A percentile compares a stretch with the other conserved stretches of the same genome.
These are phyloP conservation scores for Fusarium sarcochroum DNA, from an alignment of 2,329 filamentous ascomycete genomes.

Conservation along the genomic window DNA sequence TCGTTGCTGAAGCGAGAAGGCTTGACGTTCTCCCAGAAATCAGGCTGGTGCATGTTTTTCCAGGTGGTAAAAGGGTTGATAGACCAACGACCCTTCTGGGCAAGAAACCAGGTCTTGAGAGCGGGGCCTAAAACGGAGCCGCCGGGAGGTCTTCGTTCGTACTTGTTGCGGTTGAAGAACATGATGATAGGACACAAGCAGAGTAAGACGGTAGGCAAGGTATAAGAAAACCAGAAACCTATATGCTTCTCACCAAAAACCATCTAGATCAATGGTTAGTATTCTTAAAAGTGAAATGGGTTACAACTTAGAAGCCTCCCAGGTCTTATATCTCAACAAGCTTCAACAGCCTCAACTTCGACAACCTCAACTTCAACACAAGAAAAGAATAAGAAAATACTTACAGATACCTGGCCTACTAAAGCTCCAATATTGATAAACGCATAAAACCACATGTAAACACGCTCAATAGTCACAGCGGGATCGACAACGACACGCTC, in stretches of 20 bases:
- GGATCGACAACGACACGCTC: slow-evolving; percentile 77
- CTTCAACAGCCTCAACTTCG: neutral
- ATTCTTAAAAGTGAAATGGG: neutral
- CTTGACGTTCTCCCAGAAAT: slow-evolving; percentile 78
- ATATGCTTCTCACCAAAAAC: slow-evolving; percentile 81
- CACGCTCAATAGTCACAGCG: slow-evolving; percentile 71
- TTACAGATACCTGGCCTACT: slow-evolving; percentile 69
- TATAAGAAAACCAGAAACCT: slow-evolving; percentile 80
- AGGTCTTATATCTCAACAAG: no score
- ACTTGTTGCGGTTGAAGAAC: slow-evolving; percentile 69
- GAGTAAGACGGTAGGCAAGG: slow-evolving; percentile 77
- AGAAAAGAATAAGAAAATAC: no score
- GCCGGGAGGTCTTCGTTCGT: slow-evolving; percentile 70
- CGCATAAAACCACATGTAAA: slow-evolving; percentile 80
- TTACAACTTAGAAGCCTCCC: no score
- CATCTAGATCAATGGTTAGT: slow-evolving; percentile 54
- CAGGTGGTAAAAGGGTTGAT: slow-evolving; percentile 74
- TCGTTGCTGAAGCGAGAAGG: slow-evolving; percentile 71
- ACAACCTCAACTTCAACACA: no score
- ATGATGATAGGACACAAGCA: slow-evolving; percentile 74
- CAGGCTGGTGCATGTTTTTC: slow-evolving; percentile 68
- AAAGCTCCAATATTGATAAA: slow-evolving; percentile 80
- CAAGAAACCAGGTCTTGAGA: slow-evolving; percentile 70
- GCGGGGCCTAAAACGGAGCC: slow-evolving; percentile 79
- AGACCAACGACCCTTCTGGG: slow-evolving; percentile 78